Evolutionary conservation across 75 land plant species (phyloP).

Genomic region (Azolla pinnata): DNA sequence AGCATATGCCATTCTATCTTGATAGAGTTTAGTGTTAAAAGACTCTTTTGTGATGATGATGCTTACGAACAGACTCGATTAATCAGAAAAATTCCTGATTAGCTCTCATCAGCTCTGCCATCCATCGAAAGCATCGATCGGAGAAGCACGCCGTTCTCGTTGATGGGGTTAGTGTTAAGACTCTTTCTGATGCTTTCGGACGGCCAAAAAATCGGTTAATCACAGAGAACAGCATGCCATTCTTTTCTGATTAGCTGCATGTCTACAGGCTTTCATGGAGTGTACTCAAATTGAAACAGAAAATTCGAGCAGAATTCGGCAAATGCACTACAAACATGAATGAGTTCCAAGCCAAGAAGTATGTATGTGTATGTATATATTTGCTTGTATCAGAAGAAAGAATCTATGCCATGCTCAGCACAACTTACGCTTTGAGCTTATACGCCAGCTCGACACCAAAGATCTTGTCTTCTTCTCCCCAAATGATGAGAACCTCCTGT

Average conservation of each 20-base stretch:
- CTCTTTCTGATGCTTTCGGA: too few relatives aligned
- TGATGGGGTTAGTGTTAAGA: too few relatives aligned
- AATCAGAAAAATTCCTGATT: not conserved
- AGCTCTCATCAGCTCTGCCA: not conserved
- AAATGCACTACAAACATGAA: not conserved
- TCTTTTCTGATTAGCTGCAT: not conserved
- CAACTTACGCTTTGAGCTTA: conserved; percentile 55
- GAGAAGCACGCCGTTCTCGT: too few relatives aligned
- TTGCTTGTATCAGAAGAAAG: not conserved
- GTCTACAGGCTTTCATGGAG: not conserved
- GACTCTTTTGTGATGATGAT: not conserved
- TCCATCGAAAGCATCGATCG: not conserved
- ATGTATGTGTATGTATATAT: not conserved
- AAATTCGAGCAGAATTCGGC: not conserved
- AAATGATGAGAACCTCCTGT: conserved; percentile 68
- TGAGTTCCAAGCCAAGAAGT: not conserved
- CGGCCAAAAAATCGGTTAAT: too few relatives aligned
- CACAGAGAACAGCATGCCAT: too few relatives aligned
- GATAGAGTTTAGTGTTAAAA: too few relatives aligned
- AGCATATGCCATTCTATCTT: not conserved
- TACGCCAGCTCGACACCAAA: conserved; percentile 57
- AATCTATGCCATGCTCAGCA: not conserved
- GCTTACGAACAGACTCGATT: not conserved
- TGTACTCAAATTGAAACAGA: not conserved
- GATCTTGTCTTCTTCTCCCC: conserved; percentile 75